Evolutionary conservation across 129 eudicot genomes (phyloP), one percentile per base, ranked within the genome.

Genomic region (Tagetes erecta): DNA sequence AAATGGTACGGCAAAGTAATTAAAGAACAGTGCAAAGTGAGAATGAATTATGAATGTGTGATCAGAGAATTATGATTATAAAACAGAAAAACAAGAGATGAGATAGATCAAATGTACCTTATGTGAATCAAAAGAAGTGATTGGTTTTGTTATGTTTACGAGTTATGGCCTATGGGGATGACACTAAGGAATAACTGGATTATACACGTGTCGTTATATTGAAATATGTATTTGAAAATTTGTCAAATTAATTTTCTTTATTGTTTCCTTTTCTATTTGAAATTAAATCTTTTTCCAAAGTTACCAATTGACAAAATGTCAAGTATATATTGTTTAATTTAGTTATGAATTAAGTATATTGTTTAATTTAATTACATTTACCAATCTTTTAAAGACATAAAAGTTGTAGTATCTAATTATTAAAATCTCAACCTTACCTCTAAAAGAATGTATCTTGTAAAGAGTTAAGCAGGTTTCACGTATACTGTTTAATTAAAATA

Each of bases 171-270:
- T 20, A 8, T 70, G 50, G 56, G 63, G 74, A 70, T 64, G 38
- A 50, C 14, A 20, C 35, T 70, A 38, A 51, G 64, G 63, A 33
- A 45, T 52, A 57, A 36, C 12, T 59, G 71, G 76, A 12, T 53
- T 60, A 64, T 35, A 60, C 71, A 78, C 82, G 82, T 70, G 82
- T 78, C 67, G n/a, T 12, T 9, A 62, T 62, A 13, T 3, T 8
- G 44, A 30, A 52, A 12, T 52, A 52, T 12, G 2, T 49, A 10
- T 11, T 49, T 11, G 27, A 49, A 42, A 44, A 44, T 49, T 10
- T 49, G 5, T 3, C 1, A 51, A 51, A 51, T 9, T 13, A 47
- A 9, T 14, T 20, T 55, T 56, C 13, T 12, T 12, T 0, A 8
- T 56, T 56, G 37, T 56, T 30, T 27, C 12, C 63, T 56, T 27